These are phyloP conservation scores for Pyrus bretschneideri DNA, from an alignment of 306 rosid species.

Conservation along the genomic window DNA sequence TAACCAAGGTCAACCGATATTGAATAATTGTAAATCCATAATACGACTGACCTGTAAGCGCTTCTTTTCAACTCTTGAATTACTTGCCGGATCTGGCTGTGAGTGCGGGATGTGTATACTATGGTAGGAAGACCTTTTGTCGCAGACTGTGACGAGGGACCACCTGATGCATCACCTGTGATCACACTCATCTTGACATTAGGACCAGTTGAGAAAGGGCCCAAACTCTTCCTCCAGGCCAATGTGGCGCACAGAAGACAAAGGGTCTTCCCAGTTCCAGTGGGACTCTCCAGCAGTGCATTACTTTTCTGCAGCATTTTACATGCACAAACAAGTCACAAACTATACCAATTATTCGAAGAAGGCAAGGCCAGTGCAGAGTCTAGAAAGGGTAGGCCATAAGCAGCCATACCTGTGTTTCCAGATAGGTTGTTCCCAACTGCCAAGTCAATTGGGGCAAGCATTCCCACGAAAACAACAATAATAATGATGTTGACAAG, in stretches of 20 bases:
- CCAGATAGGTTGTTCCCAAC: not conserved
- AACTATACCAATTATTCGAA: not conserved
- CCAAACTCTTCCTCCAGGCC: conserved; percentile 93
- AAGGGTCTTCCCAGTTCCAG: conserved; percentile 93
- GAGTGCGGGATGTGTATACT: conserved; percentile 83
- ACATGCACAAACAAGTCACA: not conserved
- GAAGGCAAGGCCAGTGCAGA: not conserved
- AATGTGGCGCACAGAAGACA: conserved; percentile 94
- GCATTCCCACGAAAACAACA: not conserved
- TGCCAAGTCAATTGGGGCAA: not conserved
- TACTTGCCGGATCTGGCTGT: conserved; percentile 97
- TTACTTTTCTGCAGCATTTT: conserved; percentile 54
- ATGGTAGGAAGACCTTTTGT: conserved; percentile 48
- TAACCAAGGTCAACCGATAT: not conserved
- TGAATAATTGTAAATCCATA: not conserved
- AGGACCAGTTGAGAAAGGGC: conserved; percentile 59
- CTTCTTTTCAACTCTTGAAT: conserved; percentile 79
- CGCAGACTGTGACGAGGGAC: conserved; percentile 33
- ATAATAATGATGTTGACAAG: not conserved
- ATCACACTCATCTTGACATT: conserved; percentile 30
- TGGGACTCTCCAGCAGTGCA: conserved; percentile 95
- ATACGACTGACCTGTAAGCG: conserved; percentile 58
- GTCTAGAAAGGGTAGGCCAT: not conserved
- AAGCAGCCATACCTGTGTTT: not conserved
- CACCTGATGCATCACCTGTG: conserved; percentile 25